Evolutionary conservation across 768 basidiomycete species (phyloP).

Genomic region (Stropharia rugosoannulata): DNA sequence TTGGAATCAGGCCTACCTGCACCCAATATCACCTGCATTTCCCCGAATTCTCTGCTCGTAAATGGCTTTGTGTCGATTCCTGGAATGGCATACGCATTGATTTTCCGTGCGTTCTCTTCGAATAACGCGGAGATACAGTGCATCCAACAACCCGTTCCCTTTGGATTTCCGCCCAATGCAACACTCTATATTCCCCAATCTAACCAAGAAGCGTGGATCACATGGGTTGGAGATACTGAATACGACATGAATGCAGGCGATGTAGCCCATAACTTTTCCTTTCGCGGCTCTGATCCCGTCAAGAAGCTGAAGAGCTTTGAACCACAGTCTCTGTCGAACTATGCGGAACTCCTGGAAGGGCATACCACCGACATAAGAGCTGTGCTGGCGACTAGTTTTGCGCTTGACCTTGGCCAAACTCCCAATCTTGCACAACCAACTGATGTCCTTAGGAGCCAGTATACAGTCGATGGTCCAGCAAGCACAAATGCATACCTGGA

Average conservation of each 20-base stretch:
- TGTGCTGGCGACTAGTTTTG: slow-evolving; percentile 44
- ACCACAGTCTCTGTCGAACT: slow-evolving; percentile 24
- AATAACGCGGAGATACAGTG: slow-evolving; percentile 26
- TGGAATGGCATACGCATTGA: slow-evolving; percentile 73
- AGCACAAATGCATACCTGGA: slow-evolving; percentile 65
- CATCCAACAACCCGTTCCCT: slow-evolving; percentile 28
- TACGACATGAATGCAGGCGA: slow-evolving; percentile 65
- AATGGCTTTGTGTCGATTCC: slow-evolving; percentile 46
- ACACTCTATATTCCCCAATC: slow-evolving; percentile 41
- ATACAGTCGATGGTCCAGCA: slow-evolving; percentile 40
- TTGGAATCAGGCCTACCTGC: slow-evolving; percentile 48
- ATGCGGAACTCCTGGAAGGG: slow-evolving; percentile 37
- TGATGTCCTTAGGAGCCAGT: slow-evolving; percentile 51
- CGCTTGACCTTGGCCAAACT: slow-evolving; percentile 57
- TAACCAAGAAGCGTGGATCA: slow-evolving; percentile 44
- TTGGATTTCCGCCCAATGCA: slow-evolving; percentile 37
- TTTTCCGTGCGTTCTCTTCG: slow-evolving; percentile 43
- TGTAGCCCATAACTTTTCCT: slow-evolving; percentile 54
- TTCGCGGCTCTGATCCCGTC: slow-evolving; percentile 58
- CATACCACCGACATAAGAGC: slow-evolving; percentile 53
- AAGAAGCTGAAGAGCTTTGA: slow-evolving; percentile 12
- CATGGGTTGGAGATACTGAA: slow-evolving; percentile 73
- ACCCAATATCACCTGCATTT: slow-evolving; percentile 62
- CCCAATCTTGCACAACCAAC: slow-evolving; percentile 56
- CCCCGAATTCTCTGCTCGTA: slow-evolving; percentile 52